A percentile compares a stretch with the other conserved stretches of the same genome.
These are phyloP conservation scores for Ganoderma leucocontextum DNA, from an alignment of 1,284 basidiomycete species.

Conservation along the genomic window DNA sequence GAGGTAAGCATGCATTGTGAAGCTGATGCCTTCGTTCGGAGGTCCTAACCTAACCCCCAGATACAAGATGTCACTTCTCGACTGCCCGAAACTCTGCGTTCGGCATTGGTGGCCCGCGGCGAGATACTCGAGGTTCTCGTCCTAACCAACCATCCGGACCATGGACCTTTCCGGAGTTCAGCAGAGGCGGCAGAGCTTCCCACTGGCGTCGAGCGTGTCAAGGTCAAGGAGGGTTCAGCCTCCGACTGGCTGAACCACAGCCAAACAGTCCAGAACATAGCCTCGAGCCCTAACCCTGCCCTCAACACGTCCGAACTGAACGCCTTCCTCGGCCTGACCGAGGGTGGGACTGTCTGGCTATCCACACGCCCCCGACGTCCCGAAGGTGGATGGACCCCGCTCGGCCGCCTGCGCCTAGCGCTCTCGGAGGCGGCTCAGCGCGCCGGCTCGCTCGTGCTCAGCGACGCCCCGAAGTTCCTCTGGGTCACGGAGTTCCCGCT, in stretches of 20 bases:
- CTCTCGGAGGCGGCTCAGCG: constrained; percentile 71
- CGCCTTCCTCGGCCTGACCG: constrained; percentile 25
- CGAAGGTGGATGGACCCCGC: constrained; percentile 84
- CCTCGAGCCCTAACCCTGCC: constrained; percentile 8
- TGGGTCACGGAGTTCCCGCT: constrained; percentile 98
- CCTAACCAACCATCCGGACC: constrained; percentile 21
- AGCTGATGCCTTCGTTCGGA: constrained; percentile 19
- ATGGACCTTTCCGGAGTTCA: constrained; percentile 17
- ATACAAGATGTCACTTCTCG: constrained; percentile 59
- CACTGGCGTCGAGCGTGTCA: constrained; percentile 48
- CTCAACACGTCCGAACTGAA: constrained; percentile 33
- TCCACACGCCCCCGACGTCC: constrained; percentile 52
- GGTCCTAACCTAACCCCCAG: constrained; percentile 43
- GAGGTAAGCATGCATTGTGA: constrained; percentile 60
- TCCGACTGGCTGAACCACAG: constrained; percentile 56
- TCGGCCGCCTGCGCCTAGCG: constrained; percentile 80
- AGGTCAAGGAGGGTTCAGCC: constrained; percentile 52
- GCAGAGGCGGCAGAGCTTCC: constrained; percentile 13
- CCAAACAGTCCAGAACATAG: constrained; percentile 40
- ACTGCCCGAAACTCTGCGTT: constrained; percentile 49
- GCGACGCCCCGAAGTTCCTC: constrained; percentile 79
- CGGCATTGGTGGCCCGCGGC: constrained; percentile 46
- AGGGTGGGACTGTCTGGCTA: constrained; percentile 50
- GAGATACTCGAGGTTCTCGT: constrained; percentile 66
- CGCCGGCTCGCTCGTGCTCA: constrained; percentile 55